phyloP scores from a whole-genome alignment of 2,329 filamentous ascomycete genomes.

The Xylaria sp. region DNA sequence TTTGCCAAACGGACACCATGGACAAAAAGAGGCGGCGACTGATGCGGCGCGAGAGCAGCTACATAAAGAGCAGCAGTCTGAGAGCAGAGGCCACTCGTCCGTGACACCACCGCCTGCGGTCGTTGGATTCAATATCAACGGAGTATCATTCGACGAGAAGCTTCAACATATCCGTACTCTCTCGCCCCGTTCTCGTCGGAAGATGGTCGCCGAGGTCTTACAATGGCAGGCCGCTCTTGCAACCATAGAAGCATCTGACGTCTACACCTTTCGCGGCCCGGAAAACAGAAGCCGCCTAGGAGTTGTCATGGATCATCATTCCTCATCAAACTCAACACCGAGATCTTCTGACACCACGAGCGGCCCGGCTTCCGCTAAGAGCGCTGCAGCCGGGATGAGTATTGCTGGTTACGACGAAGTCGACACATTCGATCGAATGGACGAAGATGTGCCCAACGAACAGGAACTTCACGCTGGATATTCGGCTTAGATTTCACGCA shows the following conservation, averaged over 20 bases:
- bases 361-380: constrained; percentile 1
- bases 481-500: constrained; percentile 19
- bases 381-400: constrained; percentile 3
- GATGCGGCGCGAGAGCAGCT: neutral
- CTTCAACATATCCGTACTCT: constrained; percentile 20
- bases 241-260: constrained; percentile 24
- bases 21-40: neutral
- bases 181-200: constrained; percentile 25
- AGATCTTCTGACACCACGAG: constrained; percentile 1
- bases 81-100: neutral
- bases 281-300: neutral
- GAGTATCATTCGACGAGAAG: constrained; percentile 25
- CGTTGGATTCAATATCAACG: constrained; percentile 5
- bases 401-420: constrained; percentile 10
- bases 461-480: constrained; percentile 8
- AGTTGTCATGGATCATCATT: neutral
- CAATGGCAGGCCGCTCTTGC: constrained; percentile 31
- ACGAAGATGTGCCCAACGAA: constrained; percentile 21
- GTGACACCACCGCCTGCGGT: neutral
- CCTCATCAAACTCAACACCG: constrained; percentile 3
- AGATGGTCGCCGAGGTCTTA: constrained; percentile 25
- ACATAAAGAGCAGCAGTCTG: neutral
- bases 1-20: neutral
- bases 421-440: constrained; percentile 17
- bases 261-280: neutral